Conservation (phyloP, 2,329 filamentous ascomycete species). For the Massarina eburnea region DNA sequence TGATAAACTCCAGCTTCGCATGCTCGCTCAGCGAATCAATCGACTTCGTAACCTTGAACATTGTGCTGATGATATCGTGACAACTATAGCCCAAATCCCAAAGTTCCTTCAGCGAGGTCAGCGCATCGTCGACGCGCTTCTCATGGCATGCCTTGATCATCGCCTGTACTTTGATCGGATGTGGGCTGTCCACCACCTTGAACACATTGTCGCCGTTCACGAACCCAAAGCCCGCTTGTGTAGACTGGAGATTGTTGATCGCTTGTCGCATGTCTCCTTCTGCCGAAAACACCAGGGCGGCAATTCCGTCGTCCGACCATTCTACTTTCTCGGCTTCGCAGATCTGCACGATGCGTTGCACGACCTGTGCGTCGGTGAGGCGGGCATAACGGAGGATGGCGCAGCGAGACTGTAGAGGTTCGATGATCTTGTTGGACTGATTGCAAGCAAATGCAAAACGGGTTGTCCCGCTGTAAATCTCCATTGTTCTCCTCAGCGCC, state of each 20-base stretch:
- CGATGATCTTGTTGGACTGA: slow-evolving; percentile 98
- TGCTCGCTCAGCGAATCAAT: slow-evolving; percentile 91
- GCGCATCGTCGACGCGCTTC: slow-evolving; percentile 81
- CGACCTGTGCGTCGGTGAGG: slow-evolving; percentile 88
- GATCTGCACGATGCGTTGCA: slow-evolving; percentile 87
- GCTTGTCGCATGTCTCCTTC: slow-evolving; percentile 99
- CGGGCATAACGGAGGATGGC: slow-evolving; percentile 93
- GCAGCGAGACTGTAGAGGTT: slow-evolving; percentile 95
- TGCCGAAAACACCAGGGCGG: slow-evolving; percentile 93
- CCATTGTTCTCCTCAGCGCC: slow-evolving; percentile 93
- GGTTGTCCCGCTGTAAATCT: slow-evolving; percentile 96
- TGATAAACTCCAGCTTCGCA: slow-evolving; percentile 94
- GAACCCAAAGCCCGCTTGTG: slow-evolving; percentile 89
- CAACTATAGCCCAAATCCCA: slow-evolving; percentile 97
- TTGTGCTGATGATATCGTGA: slow-evolving; percentile 97
- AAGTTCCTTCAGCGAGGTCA: slow-evolving; percentile 84
- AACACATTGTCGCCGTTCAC: slow-evolving; percentile 99
- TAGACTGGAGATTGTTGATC: slow-evolving; percentile 97
- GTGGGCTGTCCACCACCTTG: slow-evolving; percentile 93
- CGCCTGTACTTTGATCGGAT: slow-evolving; percentile 96
- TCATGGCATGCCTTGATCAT: slow-evolving; percentile 98
- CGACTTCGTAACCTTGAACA: slow-evolving; percentile 98
- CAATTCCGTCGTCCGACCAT: slow-evolving; percentile 89
- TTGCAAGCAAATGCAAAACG: slow-evolving; percentile 98
- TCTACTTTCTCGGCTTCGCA: slow-evolving; percentile 89